A percentile compares a stretch with the other conserved stretches of the same genome.
Evolutionary conservation across 2,329 filamentous ascomycete species (phyloP).

Genomic region (Penicillium sp.): DNA sequence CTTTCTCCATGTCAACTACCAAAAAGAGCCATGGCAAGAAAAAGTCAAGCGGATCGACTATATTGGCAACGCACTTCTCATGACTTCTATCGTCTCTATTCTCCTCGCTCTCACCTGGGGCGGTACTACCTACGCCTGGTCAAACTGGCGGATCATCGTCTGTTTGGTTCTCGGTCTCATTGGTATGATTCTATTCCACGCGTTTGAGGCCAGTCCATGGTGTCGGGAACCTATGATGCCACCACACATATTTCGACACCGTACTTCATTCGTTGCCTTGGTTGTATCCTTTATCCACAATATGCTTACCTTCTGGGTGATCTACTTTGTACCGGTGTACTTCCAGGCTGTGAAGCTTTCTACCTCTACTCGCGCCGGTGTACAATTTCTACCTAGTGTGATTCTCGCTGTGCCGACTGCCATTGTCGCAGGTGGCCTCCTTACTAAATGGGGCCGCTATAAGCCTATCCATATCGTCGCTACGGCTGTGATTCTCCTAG

Average conservation of each 20-base stretch:
- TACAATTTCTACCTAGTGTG: neutral
- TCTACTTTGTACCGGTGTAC: neutral
- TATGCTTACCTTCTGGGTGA: neutral
- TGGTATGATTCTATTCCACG: neutral
- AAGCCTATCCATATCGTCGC: constrained; percentile 23
- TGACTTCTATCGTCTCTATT: neutral
- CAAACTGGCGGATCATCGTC: neutral
- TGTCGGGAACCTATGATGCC: neutral
- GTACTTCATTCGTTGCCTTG: neutral
- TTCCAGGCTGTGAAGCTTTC: neutral
- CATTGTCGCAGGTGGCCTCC: constrained; percentile 20
- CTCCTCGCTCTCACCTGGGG: neutral
- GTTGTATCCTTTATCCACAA: neutral
- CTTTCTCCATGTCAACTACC: neutral
- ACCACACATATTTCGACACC: neutral
- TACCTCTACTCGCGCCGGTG: neutral
- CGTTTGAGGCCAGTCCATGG: neutral
- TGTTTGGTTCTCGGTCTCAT: neutral
- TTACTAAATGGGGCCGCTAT: constrained; percentile 30
- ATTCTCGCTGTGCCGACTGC: constrained; percentile 8
- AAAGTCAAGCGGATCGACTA: neutral
- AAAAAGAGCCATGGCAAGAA: neutral
- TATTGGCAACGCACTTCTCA: neutral
- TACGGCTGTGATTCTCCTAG: constrained; percentile 24
- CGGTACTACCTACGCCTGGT: neutral